Conservation (phyloP, 2,329 filamentous ascomycete species). For the Ascomycota sp. region DNA sequence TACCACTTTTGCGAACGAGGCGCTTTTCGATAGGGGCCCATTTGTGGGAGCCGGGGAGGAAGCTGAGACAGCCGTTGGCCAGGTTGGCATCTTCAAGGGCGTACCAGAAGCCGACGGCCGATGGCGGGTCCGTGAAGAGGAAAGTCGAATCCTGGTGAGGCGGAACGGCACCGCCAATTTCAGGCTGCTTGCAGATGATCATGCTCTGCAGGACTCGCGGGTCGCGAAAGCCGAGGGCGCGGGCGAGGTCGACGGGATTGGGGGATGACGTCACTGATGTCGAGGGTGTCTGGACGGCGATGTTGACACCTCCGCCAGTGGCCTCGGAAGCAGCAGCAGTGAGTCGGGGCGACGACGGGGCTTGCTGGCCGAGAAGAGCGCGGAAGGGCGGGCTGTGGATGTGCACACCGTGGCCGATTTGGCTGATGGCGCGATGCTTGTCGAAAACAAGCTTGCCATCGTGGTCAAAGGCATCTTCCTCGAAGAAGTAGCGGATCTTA, state of each 20-base stretch:
- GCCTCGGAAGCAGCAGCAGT: too few relatives aligned
- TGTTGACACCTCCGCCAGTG: too few relatives aligned
- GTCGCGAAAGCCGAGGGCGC: constrained; percentile 49
- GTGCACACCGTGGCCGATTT: constrained; percentile 64
- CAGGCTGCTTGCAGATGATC: constrained; percentile 95
- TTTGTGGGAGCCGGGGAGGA: constrained; percentile 61
- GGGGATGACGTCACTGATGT: background rate
- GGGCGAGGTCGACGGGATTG: constrained; percentile 39
- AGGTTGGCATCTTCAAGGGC: constrained; percentile 76
- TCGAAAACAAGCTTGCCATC: constrained; percentile 47
- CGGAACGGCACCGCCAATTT: constrained; percentile 78
- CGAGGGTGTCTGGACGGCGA: background rate
- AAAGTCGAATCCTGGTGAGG: constrained; percentile 87
- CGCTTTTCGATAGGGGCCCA: constrained; percentile 47
- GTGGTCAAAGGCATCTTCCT: constrained; percentile 67
- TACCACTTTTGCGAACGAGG: constrained; percentile 38
- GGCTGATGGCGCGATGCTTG: constrained; percentile 71
- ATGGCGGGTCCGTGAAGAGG: constrained; percentile 70
- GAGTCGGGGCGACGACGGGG: too few relatives aligned
- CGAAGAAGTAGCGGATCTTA: constrained; percentile 91
- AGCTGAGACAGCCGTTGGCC: constrained; percentile 74
- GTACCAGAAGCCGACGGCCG: constrained; percentile 91
- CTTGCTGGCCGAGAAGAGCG: constrained; percentile 15
- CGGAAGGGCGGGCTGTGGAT: constrained; percentile 44
- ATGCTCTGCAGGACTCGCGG: constrained; percentile 74